Evolutionary conservation across 1,284 basidiomycete species (phyloP).

Genomic region (Singerocomus inundabilis): DNA sequence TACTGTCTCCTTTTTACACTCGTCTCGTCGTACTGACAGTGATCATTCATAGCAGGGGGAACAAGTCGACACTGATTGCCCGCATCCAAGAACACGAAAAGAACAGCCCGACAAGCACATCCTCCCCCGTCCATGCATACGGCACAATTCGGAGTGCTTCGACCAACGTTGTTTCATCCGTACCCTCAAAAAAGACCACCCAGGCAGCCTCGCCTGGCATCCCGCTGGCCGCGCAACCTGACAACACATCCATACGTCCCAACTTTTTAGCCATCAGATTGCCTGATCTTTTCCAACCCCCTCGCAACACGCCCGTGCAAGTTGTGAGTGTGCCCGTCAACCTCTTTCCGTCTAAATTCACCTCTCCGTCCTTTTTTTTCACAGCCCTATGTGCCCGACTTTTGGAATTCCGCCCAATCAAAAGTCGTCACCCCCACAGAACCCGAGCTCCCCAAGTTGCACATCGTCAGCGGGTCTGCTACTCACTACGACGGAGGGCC

Average conservation of each 20-base stretch:
- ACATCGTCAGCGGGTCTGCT: constrained; percentile 66
- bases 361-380: constrained; percentile 1
- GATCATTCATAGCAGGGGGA: constrained; percentile 46
- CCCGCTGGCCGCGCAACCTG: constrained; percentile 30
- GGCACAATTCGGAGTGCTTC: constrained; percentile 35
- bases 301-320: constrained; percentile 47
- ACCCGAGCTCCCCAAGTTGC: constrained; percentile 55
- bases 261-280: constrained; percentile 50
- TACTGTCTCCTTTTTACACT: constrained; percentile 25
- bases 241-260: constrained; percentile 18
- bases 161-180: constrained; percentile 27
- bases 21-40: constrained; percentile 3
- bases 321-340: constrained; percentile 48
- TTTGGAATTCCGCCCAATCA: constrained; percentile 59
- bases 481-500: constrained; percentile 68
- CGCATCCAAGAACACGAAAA: constrained; percentile 54
- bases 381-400: constrained; percentile 73
- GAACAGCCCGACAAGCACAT: constrained; percentile 10
- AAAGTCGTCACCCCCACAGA: constrained; percentile 34
- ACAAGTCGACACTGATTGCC: constrained; percentile 54
- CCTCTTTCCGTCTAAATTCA: not conserved
- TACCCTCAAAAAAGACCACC: constrained; percentile 11
- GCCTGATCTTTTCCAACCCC: constrained; percentile 51
- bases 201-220: constrained; percentile 39
- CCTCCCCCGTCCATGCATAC: constrained; percentile 19